Conservation (phyloP, 257 asterid genomes). For the Solanum peruvianum region DNA sequence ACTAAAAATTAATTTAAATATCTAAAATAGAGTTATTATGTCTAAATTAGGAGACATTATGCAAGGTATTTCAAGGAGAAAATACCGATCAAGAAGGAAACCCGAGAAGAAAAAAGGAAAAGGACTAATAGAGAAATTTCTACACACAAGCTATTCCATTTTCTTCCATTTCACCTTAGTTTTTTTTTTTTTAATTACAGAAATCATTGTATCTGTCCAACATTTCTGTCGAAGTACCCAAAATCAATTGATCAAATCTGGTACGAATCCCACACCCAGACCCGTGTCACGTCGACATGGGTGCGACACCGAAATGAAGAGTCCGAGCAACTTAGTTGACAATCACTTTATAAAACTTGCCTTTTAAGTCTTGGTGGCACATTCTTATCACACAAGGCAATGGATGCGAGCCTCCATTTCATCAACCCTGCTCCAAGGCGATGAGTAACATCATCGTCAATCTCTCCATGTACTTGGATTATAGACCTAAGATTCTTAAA, state of each 20-base stretch:
- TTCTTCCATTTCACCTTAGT: not conserved
- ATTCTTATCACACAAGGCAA: not conserved
- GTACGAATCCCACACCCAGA: not conserved
- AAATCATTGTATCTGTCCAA: not conserved
- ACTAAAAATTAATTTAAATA: not conserved
- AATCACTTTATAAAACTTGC: not conserved
- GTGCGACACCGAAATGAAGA: not conserved
- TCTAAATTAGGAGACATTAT: not conserved
- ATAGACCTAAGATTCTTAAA: not conserved
- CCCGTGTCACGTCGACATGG: not conserved
- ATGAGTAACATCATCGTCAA: not conserved
- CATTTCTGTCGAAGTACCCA: not conserved
- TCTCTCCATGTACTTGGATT: not conserved
- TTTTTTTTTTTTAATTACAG: not conserved
- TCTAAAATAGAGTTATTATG: not conserved
- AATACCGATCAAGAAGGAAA: not conserved
- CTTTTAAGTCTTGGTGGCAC: not conserved
- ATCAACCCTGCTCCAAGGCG: not conserved
- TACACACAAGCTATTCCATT: not conserved
- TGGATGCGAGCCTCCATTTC: not conserved
- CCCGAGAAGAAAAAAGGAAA: not conserved
- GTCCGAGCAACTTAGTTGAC: not conserved
- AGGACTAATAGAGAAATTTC: not conserved
- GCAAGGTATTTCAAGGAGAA: not conserved
- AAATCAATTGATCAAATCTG: not conserved